A percentile compares a stretch with the other conserved stretches of the same genome.
Evolutionary conservation across 768 basidiomycete species (phyloP).

Genomic region (Termitomyces sp.): DNA sequence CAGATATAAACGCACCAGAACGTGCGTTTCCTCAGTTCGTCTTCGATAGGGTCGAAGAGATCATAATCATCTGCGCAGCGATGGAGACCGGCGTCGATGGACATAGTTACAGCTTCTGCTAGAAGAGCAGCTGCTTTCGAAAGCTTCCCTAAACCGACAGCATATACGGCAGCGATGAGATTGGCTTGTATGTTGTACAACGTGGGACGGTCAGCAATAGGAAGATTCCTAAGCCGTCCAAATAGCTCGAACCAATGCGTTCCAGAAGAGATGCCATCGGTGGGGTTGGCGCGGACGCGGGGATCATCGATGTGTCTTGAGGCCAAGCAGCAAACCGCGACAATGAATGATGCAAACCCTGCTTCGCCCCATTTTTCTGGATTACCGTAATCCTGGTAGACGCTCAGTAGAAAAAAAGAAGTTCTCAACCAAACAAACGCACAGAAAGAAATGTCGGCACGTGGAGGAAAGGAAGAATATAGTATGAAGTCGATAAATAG

Average conservation of each 20-base stretch:
- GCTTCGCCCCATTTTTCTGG: slow-evolving; percentile 95
- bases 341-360: slow-evolving; percentile 90
- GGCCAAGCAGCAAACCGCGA: slow-evolving; percentile 87
- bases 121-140: slow-evolving; percentile 84
- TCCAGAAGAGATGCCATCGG: slow-evolving; percentile 83
- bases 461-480: slow-evolving; percentile 88
- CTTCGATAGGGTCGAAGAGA: slow-evolving; percentile 85
- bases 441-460: slow-evolving; percentile 85
- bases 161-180: slow-evolving; percentile 89
- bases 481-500: slow-evolving; percentile 89
- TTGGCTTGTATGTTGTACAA: slow-evolving; percentile 90
- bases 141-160: slow-evolving; percentile 84
- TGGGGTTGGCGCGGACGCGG: slow-evolving; percentile 77
- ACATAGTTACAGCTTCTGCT: slow-evolving; percentile 83
- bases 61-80: slow-evolving; percentile 83
- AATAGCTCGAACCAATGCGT: slow-evolving; percentile 92
- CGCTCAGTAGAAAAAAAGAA: slow-evolving; percentile 12
- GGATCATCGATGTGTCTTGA: slow-evolving; percentile 92
- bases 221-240: slow-evolving; percentile 79
- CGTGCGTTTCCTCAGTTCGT: slow-evolving; percentile 88
- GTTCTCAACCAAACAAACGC: slow-evolving; percentile 19
- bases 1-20: slow-evolving; percentile 97
- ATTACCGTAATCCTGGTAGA: slow-evolving; percentile 78
- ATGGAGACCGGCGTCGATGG: slow-evolving; percentile 85
- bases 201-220: slow-evolving; percentile 84